Conservation (phyloP, 805 yeast species). For the Wickerhamomyces pijperi region DNA sequence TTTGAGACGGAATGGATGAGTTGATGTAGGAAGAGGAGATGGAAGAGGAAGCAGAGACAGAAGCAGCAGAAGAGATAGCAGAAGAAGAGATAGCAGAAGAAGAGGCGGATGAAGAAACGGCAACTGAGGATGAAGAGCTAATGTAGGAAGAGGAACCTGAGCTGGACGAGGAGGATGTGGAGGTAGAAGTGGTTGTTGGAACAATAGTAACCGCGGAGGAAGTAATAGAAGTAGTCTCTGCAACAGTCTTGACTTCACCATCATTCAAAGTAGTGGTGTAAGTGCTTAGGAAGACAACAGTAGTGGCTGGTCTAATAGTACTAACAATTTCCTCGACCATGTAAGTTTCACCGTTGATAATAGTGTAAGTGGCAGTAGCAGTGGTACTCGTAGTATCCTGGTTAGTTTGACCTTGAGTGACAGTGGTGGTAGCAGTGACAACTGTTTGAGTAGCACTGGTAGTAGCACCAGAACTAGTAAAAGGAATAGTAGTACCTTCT, state of each 20-base stretch:
- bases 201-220: constrained; percentile 1
- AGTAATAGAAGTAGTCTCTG: constrained; percentile 2
- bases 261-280: constrained; percentile 10
- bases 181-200: neutral
- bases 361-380: constrained; percentile 6
- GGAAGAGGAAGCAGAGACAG: constrained; percentile 1
- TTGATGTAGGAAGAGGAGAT: constrained; percentile 1
- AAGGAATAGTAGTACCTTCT: constrained; percentile 2
- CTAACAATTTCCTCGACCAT: constrained; percentile 13
- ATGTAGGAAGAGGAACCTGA: neutral
- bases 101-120: constrained; percentile 1
- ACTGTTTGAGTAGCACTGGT: neutral
- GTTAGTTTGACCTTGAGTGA: constrained; percentile 2
- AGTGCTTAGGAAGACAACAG: constrained; percentile 13
- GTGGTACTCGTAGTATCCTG: too few species aligned
- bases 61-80: neutral
- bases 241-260: constrained; percentile 4
- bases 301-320: constrained; percentile 17
- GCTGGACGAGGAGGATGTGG: neutral
- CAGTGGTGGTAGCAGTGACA: neutral
- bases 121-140: constrained; percentile 1
- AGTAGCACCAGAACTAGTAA: constrained; percentile 4
- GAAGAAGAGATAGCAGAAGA: neutral
- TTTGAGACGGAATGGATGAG: neutral
- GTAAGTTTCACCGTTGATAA: constrained; percentile 17